These are phyloP conservation scores for Forsythia viridissima DNA, from an alignment of 257 asterid genomes.

Conservation along the genomic window DNA sequence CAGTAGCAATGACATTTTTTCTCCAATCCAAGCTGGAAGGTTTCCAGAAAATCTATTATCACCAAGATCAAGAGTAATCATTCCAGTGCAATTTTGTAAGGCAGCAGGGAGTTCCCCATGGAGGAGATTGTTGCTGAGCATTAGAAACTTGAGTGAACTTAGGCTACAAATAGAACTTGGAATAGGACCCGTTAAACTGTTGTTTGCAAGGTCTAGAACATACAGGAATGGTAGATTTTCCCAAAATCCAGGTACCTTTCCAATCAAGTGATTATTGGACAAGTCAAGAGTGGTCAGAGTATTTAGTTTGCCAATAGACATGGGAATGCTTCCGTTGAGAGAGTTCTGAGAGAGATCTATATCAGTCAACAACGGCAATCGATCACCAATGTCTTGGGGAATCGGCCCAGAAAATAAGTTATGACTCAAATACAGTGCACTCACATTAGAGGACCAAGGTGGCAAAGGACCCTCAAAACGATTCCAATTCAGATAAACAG, in stretches of 20 bases:
- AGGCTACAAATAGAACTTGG: slow-evolving; percentile 16
- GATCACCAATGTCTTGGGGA: slow-evolving; percentile 1
- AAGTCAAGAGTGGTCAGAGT: background rate
- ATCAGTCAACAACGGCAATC: background rate
- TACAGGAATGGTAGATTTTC: slow-evolving; percentile 6
- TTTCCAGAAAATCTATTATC: slow-evolving; percentile 24
- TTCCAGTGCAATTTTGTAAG: background rate
- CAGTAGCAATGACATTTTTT: background rate
- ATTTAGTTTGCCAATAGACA: background rate
- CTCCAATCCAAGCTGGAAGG: slow-evolving; percentile 28
- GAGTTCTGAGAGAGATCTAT: slow-evolving; percentile 3
- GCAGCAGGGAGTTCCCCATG: slow-evolving; percentile 28
- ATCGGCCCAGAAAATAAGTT: slow-evolving; percentile 11
- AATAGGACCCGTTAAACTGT: slow-evolving; percentile 24
- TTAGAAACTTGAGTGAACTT: slow-evolving; percentile 8
- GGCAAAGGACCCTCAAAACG: slow-evolving; percentile 12
- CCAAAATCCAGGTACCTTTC: slow-evolving; percentile 26
- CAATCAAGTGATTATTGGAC: slow-evolving; percentile 15
- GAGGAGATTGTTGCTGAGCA: slow-evolving; percentile 23
- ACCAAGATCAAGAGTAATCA: slow-evolving; percentile 36
- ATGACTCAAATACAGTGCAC: background rate
- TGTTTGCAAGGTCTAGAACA: slow-evolving; percentile 25
- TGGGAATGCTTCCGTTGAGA: background rate
- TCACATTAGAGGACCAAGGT: slow-evolving; percentile 8
- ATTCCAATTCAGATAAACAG: background rate